Conservation (phyloP, 2,329 filamentous ascomycete species). For the Bipolaris gigantea region DNA sequence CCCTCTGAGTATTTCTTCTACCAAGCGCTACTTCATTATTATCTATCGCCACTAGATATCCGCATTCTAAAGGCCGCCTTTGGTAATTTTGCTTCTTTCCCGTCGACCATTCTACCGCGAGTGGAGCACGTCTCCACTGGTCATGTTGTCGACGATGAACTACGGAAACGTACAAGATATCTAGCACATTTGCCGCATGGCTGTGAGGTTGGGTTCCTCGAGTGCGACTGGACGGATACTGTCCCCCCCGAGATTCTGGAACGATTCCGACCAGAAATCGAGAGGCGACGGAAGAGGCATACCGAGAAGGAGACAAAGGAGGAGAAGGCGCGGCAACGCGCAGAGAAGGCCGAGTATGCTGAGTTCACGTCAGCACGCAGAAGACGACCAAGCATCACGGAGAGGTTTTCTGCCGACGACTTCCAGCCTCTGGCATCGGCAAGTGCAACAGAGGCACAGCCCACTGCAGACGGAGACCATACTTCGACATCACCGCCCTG, state of each 20-base stretch:
- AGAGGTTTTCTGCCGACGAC: constrained; percentile 55
- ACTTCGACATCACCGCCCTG: constrained; percentile 53
- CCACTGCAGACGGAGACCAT: constrained; percentile 36
- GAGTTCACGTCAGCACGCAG: constrained; percentile 68
- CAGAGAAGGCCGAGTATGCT: constrained; percentile 77
- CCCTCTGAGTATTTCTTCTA: constrained; percentile 79
- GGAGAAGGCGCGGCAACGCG: constrained; percentile 79
- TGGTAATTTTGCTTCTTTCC: constrained; percentile 78
- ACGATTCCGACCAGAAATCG: constrained; percentile 75
- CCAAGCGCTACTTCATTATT: constrained; percentile 82
- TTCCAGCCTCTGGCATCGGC: constrained; percentile 46
- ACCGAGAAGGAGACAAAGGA: constrained; percentile 82
- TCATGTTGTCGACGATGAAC: constrained; percentile 80
- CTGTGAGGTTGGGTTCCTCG: constrained; percentile 87
- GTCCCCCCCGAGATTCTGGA: constrained; percentile 75
- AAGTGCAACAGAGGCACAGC: constrained; percentile 29
- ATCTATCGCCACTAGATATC: constrained; percentile 87
- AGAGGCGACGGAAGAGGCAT: constrained; percentile 73
- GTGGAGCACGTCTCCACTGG: constrained; percentile 89
- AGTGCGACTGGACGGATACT: constrained; percentile 94
- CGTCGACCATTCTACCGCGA: constrained; percentile 80
- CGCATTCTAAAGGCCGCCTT: constrained; percentile 89
- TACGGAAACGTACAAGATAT: constrained; percentile 84
- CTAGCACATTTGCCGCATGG: constrained; percentile 83
- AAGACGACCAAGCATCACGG: constrained; percentile 59